Evolutionary conservation across 345 rosid species (phyloP).

Genomic region (Hibiscus mutabilis): DNA sequence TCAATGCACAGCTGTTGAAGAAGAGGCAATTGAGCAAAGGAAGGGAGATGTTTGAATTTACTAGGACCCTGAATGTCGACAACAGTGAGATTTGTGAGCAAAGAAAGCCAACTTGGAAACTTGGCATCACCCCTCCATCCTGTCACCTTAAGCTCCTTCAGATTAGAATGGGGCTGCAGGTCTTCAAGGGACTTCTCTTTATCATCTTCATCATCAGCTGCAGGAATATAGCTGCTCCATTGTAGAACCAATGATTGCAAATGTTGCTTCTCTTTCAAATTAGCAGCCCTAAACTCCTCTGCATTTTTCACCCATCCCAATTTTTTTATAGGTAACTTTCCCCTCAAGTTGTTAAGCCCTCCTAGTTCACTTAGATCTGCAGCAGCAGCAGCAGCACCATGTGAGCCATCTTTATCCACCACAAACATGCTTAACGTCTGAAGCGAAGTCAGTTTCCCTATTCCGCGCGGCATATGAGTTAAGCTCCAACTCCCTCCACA

Average conservation of each 20-base stretch:
- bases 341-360: background rate
- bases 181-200: background rate
- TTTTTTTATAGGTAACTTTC: background rate
- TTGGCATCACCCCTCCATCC: background rate
- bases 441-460: background rate
- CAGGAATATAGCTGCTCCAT: no score
- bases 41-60: background rate
- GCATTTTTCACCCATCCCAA: background rate
- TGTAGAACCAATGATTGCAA: background rate
- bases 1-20: background rate
- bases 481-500: background rate
- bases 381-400: background rate
- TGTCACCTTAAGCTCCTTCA: rapidly evolving
- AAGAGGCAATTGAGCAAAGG: background rate
- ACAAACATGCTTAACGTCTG: background rate
- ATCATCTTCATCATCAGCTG: rapidly evolving
- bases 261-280: background rate
- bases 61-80: no score
- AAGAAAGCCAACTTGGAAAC: background rate
- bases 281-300: background rate
- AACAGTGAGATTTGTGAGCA: background rate
- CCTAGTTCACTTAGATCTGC: background rate
- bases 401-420: background rate
- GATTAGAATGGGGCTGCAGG: background rate
- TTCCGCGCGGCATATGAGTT: background rate